Percentiles rank a stretch among this genome's conserved stretches.
These are phyloP conservation scores for Teratosphaeria destructans DNA, from an alignment of 2,329 filamentous ascomycete species.

Conservation along the genomic window DNA sequence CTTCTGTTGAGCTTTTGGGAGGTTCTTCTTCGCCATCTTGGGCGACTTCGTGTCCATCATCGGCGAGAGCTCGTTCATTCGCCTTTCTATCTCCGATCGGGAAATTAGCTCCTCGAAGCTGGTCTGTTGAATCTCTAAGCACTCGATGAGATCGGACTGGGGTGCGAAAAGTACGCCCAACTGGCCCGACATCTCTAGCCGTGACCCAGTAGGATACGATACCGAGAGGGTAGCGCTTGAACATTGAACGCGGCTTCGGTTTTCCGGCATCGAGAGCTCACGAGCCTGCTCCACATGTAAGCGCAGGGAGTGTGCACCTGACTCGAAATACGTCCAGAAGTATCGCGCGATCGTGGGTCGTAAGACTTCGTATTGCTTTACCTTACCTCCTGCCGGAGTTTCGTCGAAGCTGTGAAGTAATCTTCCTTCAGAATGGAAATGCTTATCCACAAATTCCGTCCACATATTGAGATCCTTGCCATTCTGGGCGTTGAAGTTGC, in stretches of 20 bases:
- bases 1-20: conserved; percentile 26
- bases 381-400: conserved; percentile 16
- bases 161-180: conserved; percentile 70
- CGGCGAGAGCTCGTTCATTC: conserved; percentile 38
- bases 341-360: conserved; percentile 75
- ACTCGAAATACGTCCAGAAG: conserved; percentile 80
- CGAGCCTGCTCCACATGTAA: conserved; percentile 64
- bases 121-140: conserved; percentile 69
- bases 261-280: conserved; percentile 45
- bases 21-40: conserved; percentile 46
- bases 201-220: conserved; percentile 75
- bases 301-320: conserved; percentile 76
- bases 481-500: conserved; percentile 45
- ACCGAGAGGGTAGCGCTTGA: conserved; percentile 72
- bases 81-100: conserved; percentile 45
- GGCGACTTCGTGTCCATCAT: conserved; percentile 32
- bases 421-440: conserved; percentile 69
- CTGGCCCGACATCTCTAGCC: conserved; percentile 44
- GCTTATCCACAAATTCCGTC: conserved; percentile 66
- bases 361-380: conserved; percentile 80
- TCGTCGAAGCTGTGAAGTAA: conserved; percentile 44
- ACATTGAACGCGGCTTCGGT: conserved; percentile 68
- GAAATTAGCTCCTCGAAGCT: conserved; percentile 77
- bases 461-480: conserved; percentile 63
- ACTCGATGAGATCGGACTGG: conserved; percentile 63